Percentiles rank a stretch among this genome's conserved stretches.
phyloP scores from a whole-genome alignment of 352 stramenopile species.

The Pilasporangium apinafurcum region DNA sequence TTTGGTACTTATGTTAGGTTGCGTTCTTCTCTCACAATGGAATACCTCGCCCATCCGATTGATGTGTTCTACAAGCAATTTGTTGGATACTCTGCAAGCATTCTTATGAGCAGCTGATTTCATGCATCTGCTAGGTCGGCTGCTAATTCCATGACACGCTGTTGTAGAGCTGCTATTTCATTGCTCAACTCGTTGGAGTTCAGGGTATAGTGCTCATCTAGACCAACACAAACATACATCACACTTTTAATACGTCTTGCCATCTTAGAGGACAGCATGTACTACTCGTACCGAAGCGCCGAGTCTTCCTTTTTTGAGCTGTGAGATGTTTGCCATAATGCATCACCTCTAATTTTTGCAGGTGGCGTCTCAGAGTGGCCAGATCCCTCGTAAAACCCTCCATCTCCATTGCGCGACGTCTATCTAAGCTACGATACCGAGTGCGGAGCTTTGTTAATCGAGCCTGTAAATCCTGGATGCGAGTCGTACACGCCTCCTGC shows the following conservation, averaged over 20 bases:
- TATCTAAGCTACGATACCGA: constrained; percentile 59
- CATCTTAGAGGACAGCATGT: too few relatives aligned
- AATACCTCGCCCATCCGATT: background rate
- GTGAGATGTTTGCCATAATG: constrained; percentile 47
- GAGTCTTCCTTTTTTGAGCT: constrained; percentile 35
- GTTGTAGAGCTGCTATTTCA: constrained; percentile 52
- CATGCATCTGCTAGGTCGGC: constrained; percentile 39
- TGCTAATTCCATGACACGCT: constrained; percentile 57
- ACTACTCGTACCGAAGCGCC: constrained; percentile 25
- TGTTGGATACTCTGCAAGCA: background rate
- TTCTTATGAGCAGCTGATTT: constrained; percentile 1
- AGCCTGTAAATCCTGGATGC: constrained; percentile 66
- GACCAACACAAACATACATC: background rate
- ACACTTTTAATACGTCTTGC: background rate
- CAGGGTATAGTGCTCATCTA: constrained; percentile 46
- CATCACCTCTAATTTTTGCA: constrained; percentile 68
- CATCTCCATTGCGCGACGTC: constrained; percentile 74
- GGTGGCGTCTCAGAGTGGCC: constrained; percentile 44
- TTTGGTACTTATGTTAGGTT: too few relatives aligned
- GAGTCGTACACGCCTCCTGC: constrained; percentile 56
- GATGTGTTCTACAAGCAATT: background rate
- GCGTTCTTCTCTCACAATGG: too few relatives aligned
- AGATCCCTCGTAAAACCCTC: constrained; percentile 76
- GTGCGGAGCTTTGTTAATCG: constrained; percentile 54
- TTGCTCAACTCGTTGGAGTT: constrained; percentile 54